A percentile compares a stretch with the other conserved stretches of the same genome.
phyloP scores from a whole-genome alignment of 306 rosid species.

The Canavalia gladiata region DNA sequence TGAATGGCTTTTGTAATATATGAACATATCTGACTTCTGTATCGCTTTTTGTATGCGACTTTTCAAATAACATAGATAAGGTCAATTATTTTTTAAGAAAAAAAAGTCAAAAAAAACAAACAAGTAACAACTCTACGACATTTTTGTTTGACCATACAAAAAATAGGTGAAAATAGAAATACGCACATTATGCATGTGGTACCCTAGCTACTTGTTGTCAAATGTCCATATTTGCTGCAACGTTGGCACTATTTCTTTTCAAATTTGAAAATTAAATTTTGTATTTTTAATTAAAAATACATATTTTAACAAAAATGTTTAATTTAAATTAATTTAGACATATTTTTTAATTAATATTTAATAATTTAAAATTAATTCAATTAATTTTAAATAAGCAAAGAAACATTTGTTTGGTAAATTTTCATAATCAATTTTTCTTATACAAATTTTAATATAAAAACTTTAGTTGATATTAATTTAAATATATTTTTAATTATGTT shows the following conservation, averaged over 20 bases:
- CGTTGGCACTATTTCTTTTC: neutral
- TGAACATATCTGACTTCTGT: neutral
- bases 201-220: neutral
- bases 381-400: no score
- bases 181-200: constrained; percentile 13
- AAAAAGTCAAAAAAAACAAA: neutral
- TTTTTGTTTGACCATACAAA: neutral
- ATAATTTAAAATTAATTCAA: no score
- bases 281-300: no score
- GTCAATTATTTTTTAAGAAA: neutral
- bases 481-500: no score
- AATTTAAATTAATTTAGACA: no score
- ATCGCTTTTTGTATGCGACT: neutral
- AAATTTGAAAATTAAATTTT: no score
- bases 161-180: constrained; percentile 25
- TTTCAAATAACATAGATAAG: neutral
- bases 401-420: no score
- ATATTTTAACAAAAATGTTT: no score
- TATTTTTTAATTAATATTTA: no score
- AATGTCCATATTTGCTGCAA: neutral
- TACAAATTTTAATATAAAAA: no score
- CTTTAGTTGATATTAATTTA: no score
- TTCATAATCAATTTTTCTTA: no score
- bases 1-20: constrained; percentile 8
- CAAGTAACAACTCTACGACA: neutral